Evolutionary conservation across 2,329 filamentous ascomycete genomes (phyloP).

Genomic region (Neopestalotiopsis clavispora): DNA sequence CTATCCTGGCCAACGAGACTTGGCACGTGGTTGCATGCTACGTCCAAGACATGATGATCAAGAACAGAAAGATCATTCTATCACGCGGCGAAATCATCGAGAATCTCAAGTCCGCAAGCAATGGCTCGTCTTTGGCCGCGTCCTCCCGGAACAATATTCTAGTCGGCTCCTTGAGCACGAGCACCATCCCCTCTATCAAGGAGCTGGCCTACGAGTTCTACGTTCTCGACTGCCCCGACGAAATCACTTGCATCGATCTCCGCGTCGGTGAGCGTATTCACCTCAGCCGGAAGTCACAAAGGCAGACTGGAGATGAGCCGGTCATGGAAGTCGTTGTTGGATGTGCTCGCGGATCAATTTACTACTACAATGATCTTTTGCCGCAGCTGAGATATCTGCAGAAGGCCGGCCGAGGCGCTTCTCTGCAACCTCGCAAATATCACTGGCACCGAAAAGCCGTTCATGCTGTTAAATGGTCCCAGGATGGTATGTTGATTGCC

Average conservation of each 20-base stretch:
- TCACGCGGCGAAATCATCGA: constrained; percentile 43
- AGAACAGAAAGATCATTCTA: constrained; percentile 41
- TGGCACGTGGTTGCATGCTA: constrained; percentile 54
- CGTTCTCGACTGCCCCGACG: constrained; percentile 64
- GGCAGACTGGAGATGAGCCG: constrained; percentile 31
- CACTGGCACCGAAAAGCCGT: constrained; percentile 94
- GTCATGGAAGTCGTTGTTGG: constrained; percentile 80
- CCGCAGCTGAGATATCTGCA: constrained; percentile 55
- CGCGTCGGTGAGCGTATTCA: constrained; percentile 44
- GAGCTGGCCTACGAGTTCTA: constrained; percentile 61
- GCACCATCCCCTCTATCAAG: constrained; percentile 38
- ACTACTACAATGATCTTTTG: constrained; percentile 80
- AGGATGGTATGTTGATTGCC: constrained; percentile 70
- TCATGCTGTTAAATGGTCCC: constrained; percentile 86
- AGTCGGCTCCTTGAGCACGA: constrained; percentile 57
- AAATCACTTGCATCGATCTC: constrained; percentile 71
- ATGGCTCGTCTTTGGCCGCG: constrained; percentile 64
- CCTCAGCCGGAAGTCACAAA: constrained; percentile 36
- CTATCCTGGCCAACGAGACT: constrained; percentile 45
- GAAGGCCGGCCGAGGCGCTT: constrained; percentile 47
- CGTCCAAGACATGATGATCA: constrained; percentile 33
- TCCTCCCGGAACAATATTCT: constrained; percentile 60
- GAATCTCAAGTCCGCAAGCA: constrained; percentile 55
- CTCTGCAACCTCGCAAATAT: constrained; percentile 66
- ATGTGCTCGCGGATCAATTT: constrained; percentile 75